Conservation (phyloP, 176 grass and related monocot species). For the Carex parvula region DNA sequence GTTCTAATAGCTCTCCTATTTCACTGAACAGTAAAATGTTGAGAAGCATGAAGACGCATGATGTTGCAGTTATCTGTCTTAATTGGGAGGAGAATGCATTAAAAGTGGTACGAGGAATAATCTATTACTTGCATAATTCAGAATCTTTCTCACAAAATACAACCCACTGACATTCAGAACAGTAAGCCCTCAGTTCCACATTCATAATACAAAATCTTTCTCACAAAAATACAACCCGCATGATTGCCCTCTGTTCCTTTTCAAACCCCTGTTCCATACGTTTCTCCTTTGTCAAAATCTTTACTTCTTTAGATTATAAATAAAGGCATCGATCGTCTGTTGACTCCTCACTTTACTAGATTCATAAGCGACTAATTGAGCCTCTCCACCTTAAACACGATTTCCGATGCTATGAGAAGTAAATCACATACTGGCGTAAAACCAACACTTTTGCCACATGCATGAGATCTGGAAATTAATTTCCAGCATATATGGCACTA, state of each 20-base stretch:
- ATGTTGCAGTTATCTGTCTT: conserved; percentile 74
- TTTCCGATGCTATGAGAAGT: neutral
- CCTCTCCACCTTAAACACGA: neutral
- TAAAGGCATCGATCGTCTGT: neutral
- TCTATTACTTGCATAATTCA: neutral
- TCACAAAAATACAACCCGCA: no score
- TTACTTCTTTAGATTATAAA: neutral
- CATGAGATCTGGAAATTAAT: neutral
- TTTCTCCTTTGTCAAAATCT: neutral
- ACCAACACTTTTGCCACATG: neutral
- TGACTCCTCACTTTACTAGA: neutral
- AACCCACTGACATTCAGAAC: neutral
- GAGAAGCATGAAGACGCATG: conserved; percentile 63
- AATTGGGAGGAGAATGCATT: conserved; percentile 80
- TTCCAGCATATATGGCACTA: neutral
- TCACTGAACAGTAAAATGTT: conserved; percentile 85
- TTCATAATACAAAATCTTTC: no score
- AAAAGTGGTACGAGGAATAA: conserved; percentile 40
- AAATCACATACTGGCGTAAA: neutral
- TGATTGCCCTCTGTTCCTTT: no score
- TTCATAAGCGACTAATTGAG: neutral
- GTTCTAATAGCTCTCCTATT: conserved; percentile 34
- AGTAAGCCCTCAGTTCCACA: neutral
- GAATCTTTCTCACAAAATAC: neutral
- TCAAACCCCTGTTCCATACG: no score